phyloP scores from a whole-genome alignment of 768 basidiomycete species.

The Stropharia rugosoannulata region DNA sequence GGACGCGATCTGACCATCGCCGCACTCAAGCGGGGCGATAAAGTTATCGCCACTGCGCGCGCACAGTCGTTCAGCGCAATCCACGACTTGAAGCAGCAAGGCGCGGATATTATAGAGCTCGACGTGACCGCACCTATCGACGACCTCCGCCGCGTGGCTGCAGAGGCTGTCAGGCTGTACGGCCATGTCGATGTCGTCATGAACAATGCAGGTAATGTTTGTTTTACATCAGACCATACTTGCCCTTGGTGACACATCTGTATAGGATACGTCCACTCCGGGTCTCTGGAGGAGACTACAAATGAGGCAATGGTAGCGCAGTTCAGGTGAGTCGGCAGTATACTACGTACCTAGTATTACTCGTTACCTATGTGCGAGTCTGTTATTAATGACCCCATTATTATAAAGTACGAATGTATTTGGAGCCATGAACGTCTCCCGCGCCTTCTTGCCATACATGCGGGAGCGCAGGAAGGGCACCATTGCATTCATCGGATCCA shows the following conservation, averaged over 20 bases:
- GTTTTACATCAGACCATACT: background rate
- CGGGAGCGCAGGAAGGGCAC: slow-evolving; percentile 38
- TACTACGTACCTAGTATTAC: too few relatives aligned
- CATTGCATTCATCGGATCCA: slow-evolving; percentile 42
- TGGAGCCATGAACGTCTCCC: slow-evolving; percentile 40
- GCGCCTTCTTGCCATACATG: slow-evolving; percentile 50
- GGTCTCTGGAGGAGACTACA: slow-evolving; percentile 31
- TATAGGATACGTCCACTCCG: slow-evolving; percentile 23
- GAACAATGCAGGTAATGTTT: slow-evolving; percentile 40
- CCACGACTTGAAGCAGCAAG: slow-evolving; percentile 23
- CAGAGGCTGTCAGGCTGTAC: slow-evolving; percentile 27
- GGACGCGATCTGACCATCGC: slow-evolving; percentile 37
- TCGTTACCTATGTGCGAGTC: too few relatives aligned
- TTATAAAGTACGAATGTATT: slow-evolving; percentile 45
- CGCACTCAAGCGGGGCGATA: slow-evolving; percentile 43
- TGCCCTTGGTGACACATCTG: background rate
- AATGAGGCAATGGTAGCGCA: slow-evolving; percentile 39
- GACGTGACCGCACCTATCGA: slow-evolving; percentile 11
- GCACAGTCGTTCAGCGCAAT: slow-evolving; percentile 32
- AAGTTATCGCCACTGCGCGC: slow-evolving; percentile 46
- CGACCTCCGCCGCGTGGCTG: slow-evolving; percentile 29
- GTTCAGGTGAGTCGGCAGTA: slow-evolving; percentile 28
- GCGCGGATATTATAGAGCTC: slow-evolving; percentile 9
- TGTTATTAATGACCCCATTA: background rate
- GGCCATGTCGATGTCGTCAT: slow-evolving; percentile 43